Evolutionary conservation across 495 filamentous ascomycete genomes (phyloP).

Genomic region (Penicillium verhagenii): DNA sequence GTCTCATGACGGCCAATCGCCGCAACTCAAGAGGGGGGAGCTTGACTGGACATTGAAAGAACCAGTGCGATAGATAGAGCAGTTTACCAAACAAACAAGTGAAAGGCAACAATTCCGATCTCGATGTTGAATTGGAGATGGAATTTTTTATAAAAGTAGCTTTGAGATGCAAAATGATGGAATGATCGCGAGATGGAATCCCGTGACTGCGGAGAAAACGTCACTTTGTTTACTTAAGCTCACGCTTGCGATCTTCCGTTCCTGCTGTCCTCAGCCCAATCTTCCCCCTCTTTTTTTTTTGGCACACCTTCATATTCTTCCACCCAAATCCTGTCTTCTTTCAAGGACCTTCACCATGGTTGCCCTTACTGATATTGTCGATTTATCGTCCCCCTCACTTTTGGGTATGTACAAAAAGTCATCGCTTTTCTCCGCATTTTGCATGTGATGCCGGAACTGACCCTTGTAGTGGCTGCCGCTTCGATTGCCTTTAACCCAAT

Average conservation of each 20-base stretch:
- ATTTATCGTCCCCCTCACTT: conserved; percentile 47
- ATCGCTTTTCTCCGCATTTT: conserved; percentile 21
- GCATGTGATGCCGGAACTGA: conserved; percentile 38
- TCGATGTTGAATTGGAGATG: neutral
- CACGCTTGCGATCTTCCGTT: conserved; percentile 5
- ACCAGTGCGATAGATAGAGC: neutral
- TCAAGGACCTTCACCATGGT: conserved; percentile 29
- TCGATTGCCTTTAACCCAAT: conserved; percentile 56
- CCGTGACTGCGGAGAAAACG: conserved; percentile 15
- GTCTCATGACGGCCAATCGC: conserved; percentile 37
- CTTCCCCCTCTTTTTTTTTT: conserved; percentile 9
- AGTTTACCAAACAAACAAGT: neutral
- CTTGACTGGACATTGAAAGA: conserved; percentile 12
- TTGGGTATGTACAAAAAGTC: conserved; percentile 34
- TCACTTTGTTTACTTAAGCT: conserved; percentile 36
- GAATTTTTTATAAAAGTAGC: neutral
- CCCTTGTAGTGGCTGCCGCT: conserved; percentile 43
- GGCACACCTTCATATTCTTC: neutral
- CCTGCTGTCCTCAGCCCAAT: conserved; percentile 3
- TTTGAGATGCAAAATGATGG: neutral
- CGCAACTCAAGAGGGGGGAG: conserved; percentile 19
- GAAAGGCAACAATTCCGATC: neutral
- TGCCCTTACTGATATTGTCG: conserved; percentile 39
- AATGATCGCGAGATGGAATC: conserved; percentile 1
- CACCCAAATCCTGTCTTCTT: neutral